Base-by-base conservation (phyloP, 2,329 filamentous ascomycete species). In the Lachnellula cervina region DNA sequence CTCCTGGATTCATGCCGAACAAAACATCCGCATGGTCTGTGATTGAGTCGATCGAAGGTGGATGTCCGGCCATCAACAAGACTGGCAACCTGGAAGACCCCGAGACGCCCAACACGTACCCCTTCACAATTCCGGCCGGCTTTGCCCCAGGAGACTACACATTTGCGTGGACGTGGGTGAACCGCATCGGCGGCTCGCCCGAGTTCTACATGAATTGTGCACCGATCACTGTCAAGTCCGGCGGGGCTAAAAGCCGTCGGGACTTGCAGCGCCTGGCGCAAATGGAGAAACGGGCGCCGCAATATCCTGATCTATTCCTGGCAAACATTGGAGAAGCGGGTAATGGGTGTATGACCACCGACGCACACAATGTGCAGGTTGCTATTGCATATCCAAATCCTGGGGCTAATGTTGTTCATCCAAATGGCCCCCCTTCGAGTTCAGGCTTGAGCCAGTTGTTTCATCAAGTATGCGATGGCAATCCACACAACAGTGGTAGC, bases 191-290 rank as follows among this genome's bases (percentile, higher is more conserved):
- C 11, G 35, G 17, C 5, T 21, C 28, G 14, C 16, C 13, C n/a
- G 51, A 53, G 21, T 46, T 53, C 25, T 53, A 53, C 34, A 47
- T 37, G 25, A 53, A 35, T 9, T 47, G 43, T 28, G 42, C 40
- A 16, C 43, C 51, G 19, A 53, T 53, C 19, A 21, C 25, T 2
- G 44, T 47, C 17, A 25, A 32, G 3, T 32, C 28, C 4, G 28
- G 9, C 28, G 9, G 28, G 28, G 2, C 28, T 4, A 32, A 32
- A 4, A 32, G 28, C 28, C 28, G 28, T 32, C 28, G 28, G 28
- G 28, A 32, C 28, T 0, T 4, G 9, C 28, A 32, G 28, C 28
- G 28, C 3, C 28, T 9, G 9, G 28, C 9, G 9, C 28, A 32
- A 11, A 32, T 32, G 3, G 28, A 32, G 28, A 32, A 32, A 9